phyloP scores from a whole-genome alignment of 2,329 filamentous ascomycete species.

The Fusarium secorum region DNA sequence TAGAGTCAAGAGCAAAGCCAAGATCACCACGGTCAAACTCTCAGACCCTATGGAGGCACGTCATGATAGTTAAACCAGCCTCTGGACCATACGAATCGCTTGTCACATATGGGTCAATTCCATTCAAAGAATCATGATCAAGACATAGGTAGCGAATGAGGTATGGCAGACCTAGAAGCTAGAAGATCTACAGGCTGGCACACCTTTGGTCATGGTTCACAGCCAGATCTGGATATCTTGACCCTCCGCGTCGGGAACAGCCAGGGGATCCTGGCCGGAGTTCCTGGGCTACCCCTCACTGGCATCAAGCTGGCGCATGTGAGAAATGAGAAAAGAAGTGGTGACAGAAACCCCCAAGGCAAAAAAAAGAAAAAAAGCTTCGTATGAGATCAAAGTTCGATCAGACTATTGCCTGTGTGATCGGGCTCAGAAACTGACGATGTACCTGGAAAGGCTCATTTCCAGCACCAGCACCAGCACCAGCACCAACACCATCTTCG shows the following conservation, averaged over 20 bases:
- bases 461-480: background rate
- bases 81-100: background rate
- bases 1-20: constrained; percentile 6
- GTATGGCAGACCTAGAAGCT: constrained; percentile 1
- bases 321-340: constrained; percentile 37
- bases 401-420: constrained; percentile 5
- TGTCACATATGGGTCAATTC: constrained; percentile 1
- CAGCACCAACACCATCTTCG: background rate
- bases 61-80: constrained; percentile 13
- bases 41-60: constrained; percentile 1
- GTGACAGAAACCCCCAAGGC: constrained; percentile 24
- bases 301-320: constrained; percentile 30
- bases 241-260: constrained; percentile 35
- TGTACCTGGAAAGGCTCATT: background rate
- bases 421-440: background rate
- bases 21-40: background rate
- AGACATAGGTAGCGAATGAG: constrained; percentile 14
- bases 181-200: constrained; percentile 31
- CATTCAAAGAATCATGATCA: background rate
- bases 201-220: constrained; percentile 34
- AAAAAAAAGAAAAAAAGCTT: background rate
- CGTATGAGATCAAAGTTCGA: background rate
- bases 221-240: constrained; percentile 40
- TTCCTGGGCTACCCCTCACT: constrained; percentile 44
- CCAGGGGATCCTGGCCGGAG: constrained; percentile 39